phyloP scores from a whole-genome alignment of 768 basidiomycete species.

The Dioszegia hungarica region DNA sequence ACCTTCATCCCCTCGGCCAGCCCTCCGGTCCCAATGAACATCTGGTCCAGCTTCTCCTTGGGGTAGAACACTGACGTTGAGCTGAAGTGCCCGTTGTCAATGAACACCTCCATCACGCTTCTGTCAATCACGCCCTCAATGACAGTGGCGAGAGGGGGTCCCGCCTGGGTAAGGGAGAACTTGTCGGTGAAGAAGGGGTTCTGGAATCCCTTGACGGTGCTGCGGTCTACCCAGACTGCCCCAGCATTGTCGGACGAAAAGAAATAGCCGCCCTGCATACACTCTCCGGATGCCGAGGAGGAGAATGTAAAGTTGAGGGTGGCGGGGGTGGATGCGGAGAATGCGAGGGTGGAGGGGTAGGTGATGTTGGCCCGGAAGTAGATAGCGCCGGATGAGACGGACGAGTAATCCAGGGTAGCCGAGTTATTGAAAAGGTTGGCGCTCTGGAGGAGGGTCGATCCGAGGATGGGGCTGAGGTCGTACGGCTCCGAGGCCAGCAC shows the following conservation, averaged over 20 bases:
- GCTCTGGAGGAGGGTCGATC: neutral
- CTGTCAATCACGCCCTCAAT: conserved; percentile 53
- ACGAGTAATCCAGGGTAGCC: conserved; percentile 12
- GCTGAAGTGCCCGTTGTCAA: conserved; percentile 20
- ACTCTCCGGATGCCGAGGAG: conserved; percentile 11
- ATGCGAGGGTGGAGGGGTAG: conserved; percentile 7
- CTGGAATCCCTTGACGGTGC: conserved; percentile 32
- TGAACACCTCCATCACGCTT: conserved; percentile 24
- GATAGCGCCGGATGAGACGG: conserved; percentile 18
- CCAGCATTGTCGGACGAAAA: conserved; percentile 16
- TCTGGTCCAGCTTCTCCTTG: conserved; percentile 7
- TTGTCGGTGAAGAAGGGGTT: conserved; percentile 27
- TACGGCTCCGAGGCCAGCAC: conserved; percentile 24
- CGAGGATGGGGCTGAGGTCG: conserved; percentile 15
- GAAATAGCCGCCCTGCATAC: conserved; percentile 19
- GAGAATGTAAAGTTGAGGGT: conserved; percentile 17
- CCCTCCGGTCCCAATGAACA: conserved; percentile 6
- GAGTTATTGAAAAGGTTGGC: conserved; percentile 18
- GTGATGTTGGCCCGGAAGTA: conserved; percentile 33
- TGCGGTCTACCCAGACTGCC: conserved; percentile 17
- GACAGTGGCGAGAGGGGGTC: conserved; percentile 42
- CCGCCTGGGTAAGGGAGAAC: conserved; percentile 28
- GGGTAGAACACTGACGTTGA: conserved; percentile 22
- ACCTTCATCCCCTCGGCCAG: conserved; percentile 17
- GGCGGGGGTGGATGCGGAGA: conserved; percentile 6